Evolutionary conservation across 176 grass and related monocot species (phyloP).

Genomic region (Dactylis glomerata): DNA sequence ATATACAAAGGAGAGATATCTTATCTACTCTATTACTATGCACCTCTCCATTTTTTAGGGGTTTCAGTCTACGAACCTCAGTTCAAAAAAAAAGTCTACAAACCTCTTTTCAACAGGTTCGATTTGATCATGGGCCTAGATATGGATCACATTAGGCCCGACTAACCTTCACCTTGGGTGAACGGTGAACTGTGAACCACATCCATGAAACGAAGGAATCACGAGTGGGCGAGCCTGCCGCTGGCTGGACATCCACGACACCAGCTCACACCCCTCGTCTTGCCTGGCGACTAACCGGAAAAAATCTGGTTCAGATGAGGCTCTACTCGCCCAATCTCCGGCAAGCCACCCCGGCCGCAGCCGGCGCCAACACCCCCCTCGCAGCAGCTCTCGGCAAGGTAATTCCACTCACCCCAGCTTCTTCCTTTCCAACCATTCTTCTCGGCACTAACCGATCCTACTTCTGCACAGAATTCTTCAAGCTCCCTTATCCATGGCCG

Average conservation of each 20-base stretch:
- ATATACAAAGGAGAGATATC: too few relatives aligned
- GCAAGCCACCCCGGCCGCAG: constrained; percentile 33
- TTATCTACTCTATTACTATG: too few relatives aligned
- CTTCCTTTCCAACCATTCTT: not conserved
- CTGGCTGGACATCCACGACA: constrained; percentile 1
- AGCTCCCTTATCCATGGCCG: constrained; percentile 36
- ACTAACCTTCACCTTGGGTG: not conserved
- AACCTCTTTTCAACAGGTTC: not conserved
- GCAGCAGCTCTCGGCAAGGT: constrained; percentile 22
- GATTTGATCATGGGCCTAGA: not conserved
- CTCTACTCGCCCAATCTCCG: constrained; percentile 32
- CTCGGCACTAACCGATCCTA: not conserved
- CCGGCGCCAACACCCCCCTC: not conserved
- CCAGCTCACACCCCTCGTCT: not conserved
- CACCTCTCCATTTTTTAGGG: too few relatives aligned
- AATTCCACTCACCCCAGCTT: not conserved
- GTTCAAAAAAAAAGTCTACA: too few relatives aligned
- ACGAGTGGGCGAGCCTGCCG: constrained; percentile 19
- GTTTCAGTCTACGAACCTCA: too few relatives aligned
- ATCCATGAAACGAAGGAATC: not conserved
- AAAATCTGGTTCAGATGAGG: constrained; percentile 36
- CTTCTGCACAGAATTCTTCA: constrained; percentile 23
- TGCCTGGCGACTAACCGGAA: not conserved
- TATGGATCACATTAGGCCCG: not conserved
- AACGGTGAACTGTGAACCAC: not conserved